phyloP scores from a whole-genome alignment of 2,329 filamentous ascomycete genomes.

The Aspergillus sp. region DNA sequence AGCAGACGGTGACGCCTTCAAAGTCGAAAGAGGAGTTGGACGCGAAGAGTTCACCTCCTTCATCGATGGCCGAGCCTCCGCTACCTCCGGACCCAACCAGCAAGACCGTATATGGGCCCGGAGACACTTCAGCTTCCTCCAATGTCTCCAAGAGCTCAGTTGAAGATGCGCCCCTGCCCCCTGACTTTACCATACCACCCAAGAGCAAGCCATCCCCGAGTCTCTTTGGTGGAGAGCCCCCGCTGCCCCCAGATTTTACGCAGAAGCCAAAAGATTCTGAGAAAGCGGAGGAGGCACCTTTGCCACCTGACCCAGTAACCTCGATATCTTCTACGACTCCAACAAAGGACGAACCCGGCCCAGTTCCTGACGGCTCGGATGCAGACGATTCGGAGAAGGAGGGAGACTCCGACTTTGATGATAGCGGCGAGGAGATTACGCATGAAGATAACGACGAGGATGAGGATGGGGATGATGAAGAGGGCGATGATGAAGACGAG shows the following conservation, averaged over 20 bases:
- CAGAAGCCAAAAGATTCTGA: conserved; percentile 10
- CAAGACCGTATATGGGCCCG: conserved; percentile 45
- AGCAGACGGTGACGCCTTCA: conserved; percentile 33
- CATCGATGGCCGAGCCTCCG: conserved; percentile 29
- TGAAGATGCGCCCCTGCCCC: conserved; percentile 42
- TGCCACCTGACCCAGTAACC: conserved; percentile 28
- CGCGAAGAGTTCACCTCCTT: conserved; percentile 29
- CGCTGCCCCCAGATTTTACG: conserved; percentile 17
- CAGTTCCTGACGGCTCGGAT: conserved; percentile 38
- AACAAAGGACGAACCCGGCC: conserved; percentile 22
- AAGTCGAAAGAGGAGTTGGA: conserved; percentile 35
- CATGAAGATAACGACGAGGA: conserved; percentile 7
- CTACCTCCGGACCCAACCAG: conserved; percentile 51
- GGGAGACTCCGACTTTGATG: conserved; percentile 41
- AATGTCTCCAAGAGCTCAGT: conserved; percentile 41
- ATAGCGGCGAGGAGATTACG: conserved; percentile 12
- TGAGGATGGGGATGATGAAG: conserved; percentile 9
- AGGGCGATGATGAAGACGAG: conserved; percentile 22
- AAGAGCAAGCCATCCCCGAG: conserved; percentile 17
- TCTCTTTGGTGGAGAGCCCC: conserved; percentile 20
- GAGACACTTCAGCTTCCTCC: conserved; percentile 50
- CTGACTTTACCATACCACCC: conserved; percentile 24
- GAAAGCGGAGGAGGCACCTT: conserved; percentile 18
- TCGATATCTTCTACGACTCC: conserved; percentile 19
- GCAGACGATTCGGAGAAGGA: conserved; percentile 33